Base-by-base conservation (phyloP, 768 basidiomycete genomes). In the Rhodotorula sphaerocarpa region DNA sequence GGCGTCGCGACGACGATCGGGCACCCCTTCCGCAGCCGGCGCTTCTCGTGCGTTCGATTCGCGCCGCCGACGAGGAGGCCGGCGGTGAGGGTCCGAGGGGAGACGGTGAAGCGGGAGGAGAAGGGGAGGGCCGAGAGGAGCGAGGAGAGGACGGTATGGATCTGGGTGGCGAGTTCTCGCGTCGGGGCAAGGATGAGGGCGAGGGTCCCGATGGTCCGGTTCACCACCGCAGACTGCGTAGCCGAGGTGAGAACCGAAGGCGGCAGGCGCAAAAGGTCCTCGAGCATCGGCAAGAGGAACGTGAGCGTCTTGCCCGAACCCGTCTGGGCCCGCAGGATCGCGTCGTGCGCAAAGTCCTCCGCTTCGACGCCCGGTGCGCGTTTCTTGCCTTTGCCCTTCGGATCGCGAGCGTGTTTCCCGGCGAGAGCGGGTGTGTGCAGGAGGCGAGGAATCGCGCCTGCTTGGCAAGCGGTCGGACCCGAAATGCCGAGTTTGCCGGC, bases 1-100 rank as follows among this genome's bases (percentile, higher is more conserved):
- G 95, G 95, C 45, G 95, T 97, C 12, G 90, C 86, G 30, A 99
- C 92, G 48, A 99, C 82, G 67, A 99, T 90, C 0, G 95, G 92
- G 23, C 93, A 75, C 48, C 95, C 95, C 75, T 97, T 97, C 44
- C 95, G 82, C 61, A 99, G 79, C 43, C 89, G 83, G 10, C 91
- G 89, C 74, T 99, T 99, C 77, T 99, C 95, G 76, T 99, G 95
- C 0, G 86, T 81, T 12, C 90, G 82, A 3, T 90, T 95, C 23
- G 89, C 83, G n/a, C 95, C 95, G 68, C 95, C 95, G 16, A 87
- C 88, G 14, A 99, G 81, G 15, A 97, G 77, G 9, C 93, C 90
- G 2, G 93, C 88, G 12, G 96, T 89, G 25, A 99, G 81, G 88
- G 90, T 95, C 42, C 95, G 84, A 0, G 91, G 75, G 7, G 63